phyloP scores from a whole-genome alignment of 441 rosid species.

The Codiaeum variegatum region DNA sequence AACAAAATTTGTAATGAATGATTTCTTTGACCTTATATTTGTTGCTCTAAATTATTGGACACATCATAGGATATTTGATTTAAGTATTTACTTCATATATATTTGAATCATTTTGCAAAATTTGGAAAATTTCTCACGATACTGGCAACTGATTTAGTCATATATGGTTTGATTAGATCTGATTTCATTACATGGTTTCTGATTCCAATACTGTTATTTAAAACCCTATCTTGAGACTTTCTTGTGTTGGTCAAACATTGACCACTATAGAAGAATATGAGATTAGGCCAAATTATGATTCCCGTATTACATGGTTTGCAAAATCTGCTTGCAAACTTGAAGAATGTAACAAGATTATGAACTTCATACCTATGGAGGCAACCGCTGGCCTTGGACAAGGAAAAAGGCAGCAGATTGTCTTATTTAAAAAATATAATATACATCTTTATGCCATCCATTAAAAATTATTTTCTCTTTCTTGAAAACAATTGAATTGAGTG shows the following conservation, averaged over 20 bases:
- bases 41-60: no score
- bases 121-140: no score
- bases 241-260: background rate
- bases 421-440: background rate
- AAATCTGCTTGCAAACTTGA: background rate
- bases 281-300: background rate
- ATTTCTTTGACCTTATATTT: no score
- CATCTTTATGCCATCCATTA: background rate
- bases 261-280: background rate
- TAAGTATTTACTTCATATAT: no score
- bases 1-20: no score
- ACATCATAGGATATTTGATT: no score
- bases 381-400: background rate
- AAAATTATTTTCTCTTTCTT: background rate
- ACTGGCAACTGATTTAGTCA: no score
- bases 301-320: background rate
- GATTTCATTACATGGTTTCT: no score
- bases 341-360: background rate
- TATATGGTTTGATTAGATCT: no score
- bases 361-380: background rate
- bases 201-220: no score
- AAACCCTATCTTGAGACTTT: background rate
- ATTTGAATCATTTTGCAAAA: no score
- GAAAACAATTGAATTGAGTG: background rate
- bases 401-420: background rate